Evolutionary conservation across 495 filamentous ascomycete species (phyloP).

Genomic region (Aeminium ludgeri): DNA sequence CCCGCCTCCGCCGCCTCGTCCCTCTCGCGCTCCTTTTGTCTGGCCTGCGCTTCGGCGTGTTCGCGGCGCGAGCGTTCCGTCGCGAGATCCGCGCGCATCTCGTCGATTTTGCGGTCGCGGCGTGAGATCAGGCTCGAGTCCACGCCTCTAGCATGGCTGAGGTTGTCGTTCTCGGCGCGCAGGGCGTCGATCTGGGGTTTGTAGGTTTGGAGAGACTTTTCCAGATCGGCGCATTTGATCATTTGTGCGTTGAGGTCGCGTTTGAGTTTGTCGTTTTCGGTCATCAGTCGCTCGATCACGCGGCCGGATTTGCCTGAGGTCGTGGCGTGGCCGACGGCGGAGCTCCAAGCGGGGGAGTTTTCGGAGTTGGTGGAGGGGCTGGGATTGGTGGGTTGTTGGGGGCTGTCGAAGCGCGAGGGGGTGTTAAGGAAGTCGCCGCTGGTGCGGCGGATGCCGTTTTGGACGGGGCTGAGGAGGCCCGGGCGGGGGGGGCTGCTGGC

Average conservation of each 20-base stretch:
- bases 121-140: constrained; percentile 11
- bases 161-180: constrained; percentile 54
- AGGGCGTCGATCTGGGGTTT: constrained; percentile 54
- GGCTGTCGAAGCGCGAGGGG: constrained; percentile 1
- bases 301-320: constrained; percentile 72
- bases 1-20: constrained; percentile 9
- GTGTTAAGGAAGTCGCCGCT: constrained; percentile 7
- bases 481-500: not conserved
- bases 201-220: constrained; percentile 48
- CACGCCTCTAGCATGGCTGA: constrained; percentile 29
- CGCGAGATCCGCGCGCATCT: constrained; percentile 16
- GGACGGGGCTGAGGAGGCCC: constrained; percentile 1
- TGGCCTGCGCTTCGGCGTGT: constrained; percentile 10
- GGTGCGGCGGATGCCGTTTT: constrained; percentile 4
- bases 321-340: constrained; percentile 59
- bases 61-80: constrained; percentile 8
- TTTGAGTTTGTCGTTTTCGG: constrained; percentile 70
- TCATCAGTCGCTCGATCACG: constrained; percentile 77
- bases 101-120: constrained; percentile 18
- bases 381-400: not conserved
- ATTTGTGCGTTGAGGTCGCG: constrained; percentile 63
- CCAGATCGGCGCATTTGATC: constrained; percentile 29
- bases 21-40: constrained; percentile 7
- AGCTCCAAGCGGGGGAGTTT: constrained; percentile 38
- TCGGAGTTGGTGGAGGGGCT: constrained; percentile 1